Percentiles rank a stretch among this genome's conserved stretches.
phyloP scores from a whole-genome alignment of 352 stramenopile genomes.

The Plasmopara muralis region DNA sequence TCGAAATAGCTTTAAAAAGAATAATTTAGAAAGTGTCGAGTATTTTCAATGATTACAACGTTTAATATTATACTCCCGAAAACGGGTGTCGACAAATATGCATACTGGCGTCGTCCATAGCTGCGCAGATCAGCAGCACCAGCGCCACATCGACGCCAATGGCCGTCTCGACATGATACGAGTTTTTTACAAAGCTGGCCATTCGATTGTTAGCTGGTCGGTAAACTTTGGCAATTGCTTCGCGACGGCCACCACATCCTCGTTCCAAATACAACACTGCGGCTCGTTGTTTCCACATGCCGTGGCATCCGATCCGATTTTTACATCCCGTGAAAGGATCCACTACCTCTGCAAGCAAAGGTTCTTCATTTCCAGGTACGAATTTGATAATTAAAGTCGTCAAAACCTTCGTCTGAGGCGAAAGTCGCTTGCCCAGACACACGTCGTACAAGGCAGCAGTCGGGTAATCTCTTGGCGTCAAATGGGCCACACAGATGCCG shows the following conservation, averaged over 20 bases:
- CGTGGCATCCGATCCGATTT: conserved; percentile 26
- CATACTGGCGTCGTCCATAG: conserved; percentile 32
- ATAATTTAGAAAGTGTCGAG: too few species aligned
- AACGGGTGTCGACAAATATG: conserved; percentile 18
- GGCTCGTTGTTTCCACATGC: conserved; percentile 28
- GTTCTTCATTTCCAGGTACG: conserved; percentile 24
- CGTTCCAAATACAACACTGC: conserved; percentile 30
- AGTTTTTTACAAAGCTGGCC: conserved; percentile 15
- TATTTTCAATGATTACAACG: too few species aligned
- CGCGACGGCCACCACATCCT: conserved; percentile 15
- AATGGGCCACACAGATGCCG: conserved; percentile 27
- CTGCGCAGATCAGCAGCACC: conserved; percentile 27
- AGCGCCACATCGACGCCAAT: conserved; percentile 32
- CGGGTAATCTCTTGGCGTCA: conserved; percentile 12
- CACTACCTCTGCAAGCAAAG: conserved; percentile 27
- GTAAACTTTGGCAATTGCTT: conserved; percentile 35
- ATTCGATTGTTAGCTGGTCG: conserved; percentile 19
- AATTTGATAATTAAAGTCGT: conserved; percentile 31
- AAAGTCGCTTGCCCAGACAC: conserved; percentile 28
- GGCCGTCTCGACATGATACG: conserved; percentile 31
- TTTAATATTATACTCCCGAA: conserved; percentile 14
- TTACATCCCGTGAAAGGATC: conserved; percentile 28
- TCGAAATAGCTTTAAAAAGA: background rate
- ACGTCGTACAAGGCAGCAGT: conserved; percentile 26
- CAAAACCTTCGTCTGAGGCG: conserved; percentile 19